phyloP scores from a whole-genome alignment of 1,284 basidiomycete genomes.

The Sporisorium reilianum region DNA sequence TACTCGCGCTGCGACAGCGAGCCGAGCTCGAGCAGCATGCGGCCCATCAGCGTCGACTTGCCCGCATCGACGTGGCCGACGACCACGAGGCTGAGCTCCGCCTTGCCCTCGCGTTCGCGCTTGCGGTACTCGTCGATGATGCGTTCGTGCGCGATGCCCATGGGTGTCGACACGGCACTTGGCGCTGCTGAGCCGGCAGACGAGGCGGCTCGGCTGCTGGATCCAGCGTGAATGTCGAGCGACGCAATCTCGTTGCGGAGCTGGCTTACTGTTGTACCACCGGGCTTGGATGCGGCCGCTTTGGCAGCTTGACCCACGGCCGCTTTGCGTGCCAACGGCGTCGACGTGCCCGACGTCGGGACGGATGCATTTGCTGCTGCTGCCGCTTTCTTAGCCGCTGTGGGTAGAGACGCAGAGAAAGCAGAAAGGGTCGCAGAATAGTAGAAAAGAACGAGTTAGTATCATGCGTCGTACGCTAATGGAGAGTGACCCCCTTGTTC shows the following conservation, averaged over 20 bases:
- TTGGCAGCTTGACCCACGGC: slow-evolving; percentile 19
- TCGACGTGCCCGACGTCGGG: slow-evolving; percentile 47
- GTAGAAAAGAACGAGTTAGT: slow-evolving; percentile 7
- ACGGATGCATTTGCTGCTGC: slow-evolving; percentile 36
- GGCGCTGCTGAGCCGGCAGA: slow-evolving; percentile 65
- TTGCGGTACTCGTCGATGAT: slow-evolving; percentile 83
- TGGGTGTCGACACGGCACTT: slow-evolving; percentile 71
- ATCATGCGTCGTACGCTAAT: neutral
- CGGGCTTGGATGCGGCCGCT: slow-evolving; percentile 53
- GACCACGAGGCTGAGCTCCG: slow-evolving; percentile 86
- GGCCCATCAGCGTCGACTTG: slow-evolving; percentile 97
- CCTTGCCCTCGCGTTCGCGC: slow-evolving; percentile 76
- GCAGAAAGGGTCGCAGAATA: neutral
- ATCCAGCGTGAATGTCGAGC: slow-evolving; percentile 38
- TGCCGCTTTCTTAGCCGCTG: slow-evolving; percentile 48
- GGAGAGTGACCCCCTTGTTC: neutral
- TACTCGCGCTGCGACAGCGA: slow-evolving; percentile 86
- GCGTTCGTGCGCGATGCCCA: slow-evolving; percentile 83
- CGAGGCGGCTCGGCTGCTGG: slow-evolving; percentile 48
- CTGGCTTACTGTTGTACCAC: slow-evolving; percentile 70
- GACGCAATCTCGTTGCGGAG: slow-evolving; percentile 58
- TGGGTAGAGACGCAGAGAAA: neutral
- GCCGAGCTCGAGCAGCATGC: slow-evolving; percentile 91
- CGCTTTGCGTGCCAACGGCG: slow-evolving; percentile 45
- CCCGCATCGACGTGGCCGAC: slow-evolving; percentile 98